Percentiles rank a stretch among this genome's conserved stretches.
Conservation (phyloP, 768 basidiomycete species). For the Nidularia pulvinata region DNA sequence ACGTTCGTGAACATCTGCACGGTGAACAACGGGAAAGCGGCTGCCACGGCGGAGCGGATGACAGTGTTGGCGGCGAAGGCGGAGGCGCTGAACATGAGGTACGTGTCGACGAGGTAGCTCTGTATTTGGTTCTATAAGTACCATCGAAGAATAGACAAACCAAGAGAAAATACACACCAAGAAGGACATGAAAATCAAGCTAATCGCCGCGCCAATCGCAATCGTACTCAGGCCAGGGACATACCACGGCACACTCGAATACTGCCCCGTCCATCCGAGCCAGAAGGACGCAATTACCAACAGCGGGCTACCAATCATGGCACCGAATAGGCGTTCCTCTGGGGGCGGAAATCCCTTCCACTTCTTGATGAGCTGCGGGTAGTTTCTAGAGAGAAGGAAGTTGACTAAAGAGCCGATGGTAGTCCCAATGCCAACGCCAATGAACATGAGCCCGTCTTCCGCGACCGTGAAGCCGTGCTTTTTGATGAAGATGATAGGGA, state of each 20-base stretch:
- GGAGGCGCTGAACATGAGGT: constrained; percentile 57
- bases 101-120: constrained; percentile 63
- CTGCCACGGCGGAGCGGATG: constrained; percentile 54
- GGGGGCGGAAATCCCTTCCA: constrained; percentile 59
- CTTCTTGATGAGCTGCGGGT: constrained; percentile 39
- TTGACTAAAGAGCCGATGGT: constrained; percentile 41
- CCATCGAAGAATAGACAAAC: too few species aligned
- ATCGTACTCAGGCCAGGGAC: constrained; percentile 56
- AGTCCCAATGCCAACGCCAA: constrained; percentile 56
- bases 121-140: too few species aligned
- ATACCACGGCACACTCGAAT: constrained; percentile 53
- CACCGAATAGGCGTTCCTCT: constrained; percentile 55
- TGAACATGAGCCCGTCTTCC: constrained; percentile 48
- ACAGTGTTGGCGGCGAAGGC: constrained; percentile 66
- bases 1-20: constrained; percentile 61
- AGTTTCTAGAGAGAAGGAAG: constrained; percentile 29
- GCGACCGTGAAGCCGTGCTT: constrained; percentile 34
- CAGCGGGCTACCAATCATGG: constrained; percentile 54
- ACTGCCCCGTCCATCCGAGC: constrained; percentile 65
- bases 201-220: constrained; percentile 45
- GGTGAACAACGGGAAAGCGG: constrained; percentile 68
- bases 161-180: too few species aligned
- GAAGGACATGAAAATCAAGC: constrained; percentile 61
- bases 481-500: constrained; percentile 43
- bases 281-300: constrained; percentile 64